phyloP scores from a whole-genome alignment of 2,329 filamentous ascomycete genomes.

The Sporothrix euskadiensis region DNA sequence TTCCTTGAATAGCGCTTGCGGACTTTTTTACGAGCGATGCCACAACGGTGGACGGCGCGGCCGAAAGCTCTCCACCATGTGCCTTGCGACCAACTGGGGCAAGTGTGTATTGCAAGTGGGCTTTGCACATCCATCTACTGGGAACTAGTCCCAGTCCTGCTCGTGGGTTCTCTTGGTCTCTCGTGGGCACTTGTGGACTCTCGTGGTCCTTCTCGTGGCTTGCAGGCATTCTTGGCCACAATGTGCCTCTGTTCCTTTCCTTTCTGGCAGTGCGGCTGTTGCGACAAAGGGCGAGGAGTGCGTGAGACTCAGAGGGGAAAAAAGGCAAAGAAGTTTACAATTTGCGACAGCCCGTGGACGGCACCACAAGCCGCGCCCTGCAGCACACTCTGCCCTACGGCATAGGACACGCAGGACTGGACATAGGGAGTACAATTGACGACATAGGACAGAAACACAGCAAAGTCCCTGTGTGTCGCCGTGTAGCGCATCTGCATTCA shows the following conservation, averaged over 20 bases:
- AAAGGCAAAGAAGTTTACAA: neutral
- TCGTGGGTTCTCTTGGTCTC: neutral
- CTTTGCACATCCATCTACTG: neutral
- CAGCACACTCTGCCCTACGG: neutral
- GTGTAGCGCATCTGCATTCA: neutral
- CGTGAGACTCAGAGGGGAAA: neutral
- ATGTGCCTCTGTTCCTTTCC: neutral
- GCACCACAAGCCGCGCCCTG: neutral
- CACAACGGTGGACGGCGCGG: constrained; percentile 19
- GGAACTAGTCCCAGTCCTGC: neutral
- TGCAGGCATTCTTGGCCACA: constrained; percentile 13
- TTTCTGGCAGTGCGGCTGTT: neutral
- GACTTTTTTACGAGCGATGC: constrained; percentile 23
- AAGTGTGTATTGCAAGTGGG: neutral
- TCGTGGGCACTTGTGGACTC: too few relatives aligned
- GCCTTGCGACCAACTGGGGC: neutral
- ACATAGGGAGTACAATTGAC: neutral
- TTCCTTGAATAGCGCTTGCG: constrained; percentile 11
- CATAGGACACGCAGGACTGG: neutral
- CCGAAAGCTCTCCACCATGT: constrained; percentile 22
- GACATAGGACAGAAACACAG: neutral
- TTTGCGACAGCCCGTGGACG: neutral
- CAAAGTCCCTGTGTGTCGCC: constrained; percentile 15
- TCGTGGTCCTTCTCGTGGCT: constrained; percentile 5
- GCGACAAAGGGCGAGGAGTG: neutral